A percentile compares a stretch with the other conserved stretches of the same genome.
Evolutionary conservation across 257 asterid species (phyloP).

Genomic region (Thymus quinquecostatus): DNA sequence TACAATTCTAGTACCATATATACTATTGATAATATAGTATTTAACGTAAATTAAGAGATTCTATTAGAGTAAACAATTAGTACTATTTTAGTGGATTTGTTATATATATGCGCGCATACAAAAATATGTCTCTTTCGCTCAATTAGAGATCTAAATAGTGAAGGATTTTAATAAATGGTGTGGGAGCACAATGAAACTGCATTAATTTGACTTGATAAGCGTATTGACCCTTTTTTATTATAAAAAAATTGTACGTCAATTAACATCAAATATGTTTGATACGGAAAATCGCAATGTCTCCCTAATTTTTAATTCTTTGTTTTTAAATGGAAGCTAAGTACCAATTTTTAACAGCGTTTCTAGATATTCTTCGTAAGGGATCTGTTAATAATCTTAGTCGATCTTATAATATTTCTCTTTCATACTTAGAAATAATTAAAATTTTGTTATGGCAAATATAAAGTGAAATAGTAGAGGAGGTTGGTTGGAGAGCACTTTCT

Average conservation of each 20-base stretch:
- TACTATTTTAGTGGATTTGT: too few species aligned
- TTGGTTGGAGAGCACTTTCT: slow-evolving; percentile 68
- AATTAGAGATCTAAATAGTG: too few species aligned
- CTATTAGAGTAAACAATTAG: too few species aligned
- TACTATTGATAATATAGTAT: too few species aligned
- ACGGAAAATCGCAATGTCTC: background rate
- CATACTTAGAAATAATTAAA: background rate
- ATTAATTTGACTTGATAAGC: background rate
- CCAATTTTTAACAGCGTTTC: too few species aligned
- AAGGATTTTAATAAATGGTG: background rate
- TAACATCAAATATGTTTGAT: background rate
- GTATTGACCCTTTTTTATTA: background rate
- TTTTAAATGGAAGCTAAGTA: too few species aligned
- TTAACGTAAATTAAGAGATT: too few species aligned
- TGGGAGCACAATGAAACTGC: background rate
- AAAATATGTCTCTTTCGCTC: too few species aligned
- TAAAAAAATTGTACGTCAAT: background rate
- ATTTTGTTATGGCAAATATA: background rate
- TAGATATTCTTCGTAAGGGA: background rate
- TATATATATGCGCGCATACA: too few species aligned
- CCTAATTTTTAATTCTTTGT: too few species aligned
- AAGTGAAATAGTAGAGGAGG: slow-evolving; percentile 8
- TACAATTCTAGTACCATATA: too few species aligned
- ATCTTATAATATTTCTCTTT: background rate
- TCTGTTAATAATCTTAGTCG: background rate